Evolutionary conservation across 2,329 filamentous ascomycete species (phyloP), one percentile per base, ranked within the genome.

Genomic region (Rhinocladiella similis): DNA sequence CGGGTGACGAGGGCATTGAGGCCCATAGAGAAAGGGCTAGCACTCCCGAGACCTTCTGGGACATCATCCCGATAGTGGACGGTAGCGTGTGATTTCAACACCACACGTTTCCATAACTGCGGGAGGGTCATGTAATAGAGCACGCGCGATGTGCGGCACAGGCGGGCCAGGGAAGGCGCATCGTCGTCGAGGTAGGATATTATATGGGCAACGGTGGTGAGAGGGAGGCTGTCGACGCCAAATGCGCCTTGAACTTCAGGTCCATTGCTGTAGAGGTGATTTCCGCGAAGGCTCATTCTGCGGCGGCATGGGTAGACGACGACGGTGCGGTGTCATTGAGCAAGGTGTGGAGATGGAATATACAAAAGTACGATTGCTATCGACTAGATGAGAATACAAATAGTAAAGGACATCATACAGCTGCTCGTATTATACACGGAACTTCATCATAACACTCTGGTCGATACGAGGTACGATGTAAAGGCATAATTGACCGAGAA

Each of bases 121-220:
- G 84, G 83, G 2, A 86, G 72, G 33, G 81, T 76, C 82, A 87
- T 85, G 71, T 86, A 87, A 63, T 85, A 83, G 63, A 86, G 77
- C 39, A 86, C 76, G 13, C 82, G 77, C 59, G 81, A 85, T 50
- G 83, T 84, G 55, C 82, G 77, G 60, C 82, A 84, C 51, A 85
- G 69, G 57, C 82, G 77, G 29, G 83, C 82, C 22, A 86, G 77
- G 66, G 86, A 83, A 57, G 71, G 79, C 42, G 77, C 73, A 72
- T 85, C 75, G 60, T 84, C 75, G 56, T 85, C 80, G 47, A 86
- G 71, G 67, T 80, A 74, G 43, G 78, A 75, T 49, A 85, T 72
- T 54, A 86, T 84, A 56, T 78, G 72, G 29, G 79, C 81, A 57
- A 86, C 76, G 41, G 85, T 70, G 63, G 85, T 83, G 65, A 86